phyloP scores from a whole-genome alignment of 1,284 basidiomycete genomes.

The Porogramme epimiltina region DNA sequence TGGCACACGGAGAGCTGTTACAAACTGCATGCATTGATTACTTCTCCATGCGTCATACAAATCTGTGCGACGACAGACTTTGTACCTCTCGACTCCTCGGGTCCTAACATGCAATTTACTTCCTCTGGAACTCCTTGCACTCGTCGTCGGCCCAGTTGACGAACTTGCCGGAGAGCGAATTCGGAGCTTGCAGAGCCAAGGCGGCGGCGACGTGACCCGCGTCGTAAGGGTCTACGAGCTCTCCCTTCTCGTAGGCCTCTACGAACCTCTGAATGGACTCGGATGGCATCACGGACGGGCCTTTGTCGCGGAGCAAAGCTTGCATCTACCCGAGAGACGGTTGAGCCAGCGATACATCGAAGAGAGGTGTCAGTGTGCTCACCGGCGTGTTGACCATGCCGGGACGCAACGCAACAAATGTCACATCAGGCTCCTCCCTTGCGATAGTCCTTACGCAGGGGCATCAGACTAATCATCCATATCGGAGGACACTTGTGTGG shows the following conservation, averaged over 20 bases:
- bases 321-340: constrained; percentile 62
- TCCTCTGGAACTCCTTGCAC: constrained; percentile 51
- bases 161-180: constrained; percentile 70
- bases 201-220: constrained; percentile 77
- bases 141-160: constrained; percentile 70
- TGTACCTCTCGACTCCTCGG: too few species aligned
- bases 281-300: constrained; percentile 50
- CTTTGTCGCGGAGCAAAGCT: constrained; percentile 47
- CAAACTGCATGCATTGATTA: too few species aligned
- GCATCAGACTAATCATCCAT: background rate
- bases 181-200: constrained; percentile 58
- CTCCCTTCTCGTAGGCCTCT: constrained; percentile 60
- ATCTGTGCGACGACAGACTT: too few species aligned
- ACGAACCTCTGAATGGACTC: constrained; percentile 60
- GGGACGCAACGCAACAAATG: constrained; percentile 78
- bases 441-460: constrained; percentile 67
- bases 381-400: constrained; percentile 83
- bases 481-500: background rate
- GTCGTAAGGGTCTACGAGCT: constrained; percentile 70
- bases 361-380: constrained; percentile 16
- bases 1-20: too few species aligned
- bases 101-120: constrained; percentile 3
- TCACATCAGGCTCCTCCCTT: constrained; percentile 77
- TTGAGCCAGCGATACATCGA: background rate
- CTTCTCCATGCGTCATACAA: background rate